Conservation (phyloP, 805 yeast species). For the Hanseniaspora mollemarum region DNA sequence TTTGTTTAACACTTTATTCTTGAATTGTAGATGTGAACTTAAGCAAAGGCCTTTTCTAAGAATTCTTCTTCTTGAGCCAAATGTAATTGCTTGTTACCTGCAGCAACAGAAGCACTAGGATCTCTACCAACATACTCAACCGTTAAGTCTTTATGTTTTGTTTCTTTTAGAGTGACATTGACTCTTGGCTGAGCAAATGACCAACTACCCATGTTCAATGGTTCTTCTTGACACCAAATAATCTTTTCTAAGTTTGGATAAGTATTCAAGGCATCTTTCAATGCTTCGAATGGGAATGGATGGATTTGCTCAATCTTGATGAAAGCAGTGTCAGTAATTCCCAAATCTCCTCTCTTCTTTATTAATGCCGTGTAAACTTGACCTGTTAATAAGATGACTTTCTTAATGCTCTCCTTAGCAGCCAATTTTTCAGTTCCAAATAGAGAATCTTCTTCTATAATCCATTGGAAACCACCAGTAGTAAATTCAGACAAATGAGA, state of each 20-base stretch:
- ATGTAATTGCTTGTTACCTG: conserved; percentile 88
- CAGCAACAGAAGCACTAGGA: conserved; percentile 97
- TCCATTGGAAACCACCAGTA: conserved; percentile 88
- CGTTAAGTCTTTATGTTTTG: conserved; percentile 47
- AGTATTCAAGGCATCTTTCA: conserved; percentile 67
- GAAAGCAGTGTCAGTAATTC: conserved; percentile 75
- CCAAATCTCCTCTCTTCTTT: conserved; percentile 72
- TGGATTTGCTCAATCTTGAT: conserved; percentile 87
- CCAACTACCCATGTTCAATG: conserved; percentile 92
- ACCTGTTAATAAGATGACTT: conserved; percentile 74
- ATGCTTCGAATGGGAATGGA: conserved; percentile 96
- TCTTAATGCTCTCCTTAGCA: conserved; percentile 72
- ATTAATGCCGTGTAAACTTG: conserved; percentile 89
- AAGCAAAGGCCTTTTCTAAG: conserved; percentile 59
- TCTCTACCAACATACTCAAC: conserved; percentile 93
- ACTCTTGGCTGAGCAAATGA: conserved; percentile 73
- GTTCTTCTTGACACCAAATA: conserved; percentile 98
- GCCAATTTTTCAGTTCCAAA: conserved; percentile 53
- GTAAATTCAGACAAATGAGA: conserved; percentile 74
- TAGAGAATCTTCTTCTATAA: conserved; percentile 82
- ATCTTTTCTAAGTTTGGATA: conserved; percentile 79
- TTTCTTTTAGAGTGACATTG: conserved; percentile 60
- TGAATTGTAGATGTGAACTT: neutral
- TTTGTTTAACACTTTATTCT: neutral
- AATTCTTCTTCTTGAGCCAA: conserved; percentile 77